Conservation (phyloP, 768 basidiomycete species). For the Lactarius vividus region DNA sequence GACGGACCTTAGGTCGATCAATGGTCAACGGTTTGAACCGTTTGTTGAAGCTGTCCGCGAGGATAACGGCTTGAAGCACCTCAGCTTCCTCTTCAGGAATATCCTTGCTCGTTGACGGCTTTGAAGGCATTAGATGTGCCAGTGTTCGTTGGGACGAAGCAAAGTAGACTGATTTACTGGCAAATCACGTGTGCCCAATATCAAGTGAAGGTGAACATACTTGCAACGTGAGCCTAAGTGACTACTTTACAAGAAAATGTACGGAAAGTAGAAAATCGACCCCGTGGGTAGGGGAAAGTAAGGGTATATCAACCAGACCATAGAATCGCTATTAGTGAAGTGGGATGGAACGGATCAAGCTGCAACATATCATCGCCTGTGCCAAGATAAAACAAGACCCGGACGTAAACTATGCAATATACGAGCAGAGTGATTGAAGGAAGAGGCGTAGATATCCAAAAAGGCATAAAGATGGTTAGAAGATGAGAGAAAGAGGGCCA, state of each 20-base stretch:
- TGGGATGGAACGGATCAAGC: conserved; percentile 60
- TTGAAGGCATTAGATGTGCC: conserved; percentile 56
- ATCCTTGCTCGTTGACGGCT: conserved; percentile 56
- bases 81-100: conserved; percentile 73
- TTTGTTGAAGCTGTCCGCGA: conserved; percentile 95
- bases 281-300: conserved; percentile 47
- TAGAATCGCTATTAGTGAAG: conserved; percentile 66
- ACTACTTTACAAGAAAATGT: conserved; percentile 59
- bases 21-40: conserved; percentile 89
- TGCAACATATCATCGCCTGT: conserved; percentile 58
- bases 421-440: conserved; percentile 29
- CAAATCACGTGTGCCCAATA: conserved; percentile 1
- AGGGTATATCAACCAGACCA: conserved; percentile 38
- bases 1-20: conserved; percentile 74
- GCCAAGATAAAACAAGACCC: conserved; percentile 55
- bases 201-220: conserved; percentile 10
- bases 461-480: conserved; percentile 34
- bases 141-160: neutral
- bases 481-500: conserved; percentile 28
- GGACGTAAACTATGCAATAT: conserved; percentile 45
- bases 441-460: conserved; percentile 36
- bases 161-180: neutral
- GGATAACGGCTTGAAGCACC: conserved; percentile 88
- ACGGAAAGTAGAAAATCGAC: conserved; percentile 55
- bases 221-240: conserved; percentile 32